phyloP scores from a whole-genome alignment of 2,329 filamentous ascomycete species.

The Fusarium nurragi region DNA sequence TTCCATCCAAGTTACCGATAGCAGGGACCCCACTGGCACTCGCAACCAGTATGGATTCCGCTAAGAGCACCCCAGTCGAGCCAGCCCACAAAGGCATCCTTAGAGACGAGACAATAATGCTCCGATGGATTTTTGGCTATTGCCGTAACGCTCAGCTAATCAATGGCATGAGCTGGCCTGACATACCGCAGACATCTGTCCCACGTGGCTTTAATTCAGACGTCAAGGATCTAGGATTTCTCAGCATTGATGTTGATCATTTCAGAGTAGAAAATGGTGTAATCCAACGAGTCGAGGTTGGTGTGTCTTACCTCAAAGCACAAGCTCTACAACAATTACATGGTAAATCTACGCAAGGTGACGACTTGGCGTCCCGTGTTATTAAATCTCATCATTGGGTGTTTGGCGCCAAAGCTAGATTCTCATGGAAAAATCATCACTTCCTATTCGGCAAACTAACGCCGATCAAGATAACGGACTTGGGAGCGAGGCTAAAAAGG shows the following conservation, averaged over 20 bases:
- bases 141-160: background rate
- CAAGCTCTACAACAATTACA: background rate
- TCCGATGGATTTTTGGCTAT: slow-evolving; percentile 26
- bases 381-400: slow-evolving; percentile 13
- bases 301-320: slow-evolving; percentile 12
- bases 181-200: background rate
- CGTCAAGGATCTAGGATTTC: slow-evolving; percentile 19
- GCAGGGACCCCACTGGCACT: no score
- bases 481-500: background rate
- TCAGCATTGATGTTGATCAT: slow-evolving; percentile 26
- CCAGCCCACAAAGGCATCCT: slow-evolving; percentile 25
- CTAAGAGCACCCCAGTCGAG: background rate
- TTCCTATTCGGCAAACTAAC: slow-evolving; percentile 21
- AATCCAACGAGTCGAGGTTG: slow-evolving; percentile 22
- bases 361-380: background rate
- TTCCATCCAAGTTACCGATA: no score
- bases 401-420: background rate
- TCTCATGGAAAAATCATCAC: background rate
- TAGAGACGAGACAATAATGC: slow-evolving; percentile 24
- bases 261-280: slow-evolving; percentile 5
- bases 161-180: background rate
- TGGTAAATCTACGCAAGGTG: background rate
- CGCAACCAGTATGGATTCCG: background rate
- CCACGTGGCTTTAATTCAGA: background rate
- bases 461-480: background rate